Base-by-base conservation (phyloP, 768 basidiomycete genomes). In the Gymnopilus junonius region DNA sequence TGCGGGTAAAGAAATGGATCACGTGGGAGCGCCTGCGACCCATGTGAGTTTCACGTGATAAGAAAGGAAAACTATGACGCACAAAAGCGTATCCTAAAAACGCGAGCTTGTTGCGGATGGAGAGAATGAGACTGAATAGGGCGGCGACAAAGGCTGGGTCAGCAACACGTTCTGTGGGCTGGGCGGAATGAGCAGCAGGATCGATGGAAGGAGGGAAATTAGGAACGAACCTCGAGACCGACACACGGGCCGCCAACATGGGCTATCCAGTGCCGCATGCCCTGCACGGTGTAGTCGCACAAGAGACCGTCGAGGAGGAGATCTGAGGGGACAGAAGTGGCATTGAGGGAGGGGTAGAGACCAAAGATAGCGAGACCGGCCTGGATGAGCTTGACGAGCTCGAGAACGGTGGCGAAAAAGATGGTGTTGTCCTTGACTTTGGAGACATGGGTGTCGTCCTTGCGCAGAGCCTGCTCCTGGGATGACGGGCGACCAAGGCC, bases 1-100 rank as follows among this genome's bases (percentile, higher is more conserved):
- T 83, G 72, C 0, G 91, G 90, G 60, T 92, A 84, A 46, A 91
- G 77, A 70, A 95, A 93, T 1, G 93, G 93, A 72, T 94, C 93
- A 72, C 88, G 89, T 2, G 92, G 89, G 37, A 88, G 77, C 48
- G 73, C 62, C 70, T 76, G 58, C 37, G 55, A n/a, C 17, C 34
- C 45, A 40, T 21, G 62, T 54, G 20, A 63, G 43, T 57, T 27
- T 20, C 51, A 58, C 43, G 62, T 25, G 25, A 46, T 14, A 39
- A 29, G 27, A 20, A 63, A 20, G n/a, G 15, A 59, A 39, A 43
- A 53, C 35, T 59, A 55, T 46, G 42, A 58, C 61, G 55, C 34
- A 57, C 34, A 50, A 55, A 63, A 15, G 55, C 55, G 69, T 80
- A 78, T 14, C 85, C 85, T 23, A 91, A 76, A 25, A 83, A 81